Percentiles rank a stretch among this genome's conserved stretches.
Evolutionary conservation across 495 filamentous ascomycete species (phyloP).

Genomic region (Penicillium taxi): DNA sequence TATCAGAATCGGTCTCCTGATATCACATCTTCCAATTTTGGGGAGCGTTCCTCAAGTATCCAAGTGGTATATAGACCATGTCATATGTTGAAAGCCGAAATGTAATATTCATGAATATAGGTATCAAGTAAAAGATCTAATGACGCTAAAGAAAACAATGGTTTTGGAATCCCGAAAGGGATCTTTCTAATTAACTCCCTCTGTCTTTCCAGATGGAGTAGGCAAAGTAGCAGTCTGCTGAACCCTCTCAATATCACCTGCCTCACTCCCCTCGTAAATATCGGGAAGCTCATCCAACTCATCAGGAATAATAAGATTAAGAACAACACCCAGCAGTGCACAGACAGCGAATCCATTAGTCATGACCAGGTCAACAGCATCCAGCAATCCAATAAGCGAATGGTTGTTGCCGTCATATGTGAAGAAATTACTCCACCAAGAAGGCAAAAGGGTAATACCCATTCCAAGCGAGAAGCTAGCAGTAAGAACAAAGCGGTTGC

Average conservation of each 20-base stretch:
- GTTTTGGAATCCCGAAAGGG: too few species aligned
- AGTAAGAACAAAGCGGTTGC: constrained; percentile 83
- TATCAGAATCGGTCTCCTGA: too few species aligned
- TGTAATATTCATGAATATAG: neutral
- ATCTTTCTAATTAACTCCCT: too few species aligned
- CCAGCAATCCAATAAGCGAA: constrained; percentile 66
- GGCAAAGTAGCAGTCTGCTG: too few species aligned
- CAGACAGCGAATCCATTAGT: constrained; percentile 61
- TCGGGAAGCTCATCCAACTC: constrained; percentile 56
- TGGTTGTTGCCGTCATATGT: constrained; percentile 63
- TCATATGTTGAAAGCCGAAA: too few species aligned
- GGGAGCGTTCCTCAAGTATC: too few species aligned
- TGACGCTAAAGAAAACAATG: constrained; percentile 13
- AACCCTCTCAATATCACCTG: too few species aligned
- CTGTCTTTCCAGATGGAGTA: too few species aligned
- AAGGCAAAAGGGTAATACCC: constrained; percentile 73
- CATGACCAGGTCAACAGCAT: constrained; percentile 75
- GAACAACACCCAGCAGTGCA: constrained; percentile 58
- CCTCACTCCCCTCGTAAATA: too few species aligned
- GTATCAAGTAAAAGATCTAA: constrained; percentile 7
- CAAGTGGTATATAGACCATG: too few species aligned
- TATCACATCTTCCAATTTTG: too few species aligned
- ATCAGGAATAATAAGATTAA: constrained; percentile 66
- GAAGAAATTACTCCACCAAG: constrained; percentile 71
- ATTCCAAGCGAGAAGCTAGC: constrained; percentile 69